Base-by-base conservation (phyloP, 257 asterid species). In the Linaria vulgaris region DNA sequence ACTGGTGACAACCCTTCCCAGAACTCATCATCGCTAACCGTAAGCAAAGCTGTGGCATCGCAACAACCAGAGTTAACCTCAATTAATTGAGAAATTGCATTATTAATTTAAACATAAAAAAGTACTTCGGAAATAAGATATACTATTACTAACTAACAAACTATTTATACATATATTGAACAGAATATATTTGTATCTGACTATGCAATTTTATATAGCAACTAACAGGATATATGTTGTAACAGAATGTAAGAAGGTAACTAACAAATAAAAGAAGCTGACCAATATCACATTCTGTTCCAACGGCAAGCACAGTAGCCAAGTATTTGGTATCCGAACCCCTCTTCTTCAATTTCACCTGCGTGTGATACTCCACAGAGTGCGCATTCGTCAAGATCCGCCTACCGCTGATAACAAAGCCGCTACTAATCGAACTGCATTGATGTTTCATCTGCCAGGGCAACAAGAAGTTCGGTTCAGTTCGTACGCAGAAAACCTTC, bases 361-460 rank as follows among this genome's bases (percentile, higher is more conserved):
- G 98, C 17, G 98, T 91, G 68, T 84, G 73, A 74, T 91, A 96
- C 81, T 91, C 95, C 37, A 91, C 96, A 0, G 98, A 91, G 74
- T 91, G 98, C 17, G 98, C 98, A 83, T 91, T 86, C n/a, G 96
- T 88, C 74, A 91, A 74, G 66, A 91, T 85, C 83, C 98, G 80
- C 78, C 94, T 77, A 59, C 96, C 96, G 53, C 76, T 79, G n/a
- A 88, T 91, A 68, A 91, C 88, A 69, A 88, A 88, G 21, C 98
- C 98, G 34, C 94, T 88, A 58, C 98, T 91, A 31, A 94, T 91
- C 50, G 98, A 91, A 52, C 98, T 88, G 54, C 78, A 88, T 82
- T 91, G 98, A 77, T 95, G 76, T 48, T 91, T 91, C 68, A 95
- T 82, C 87, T 91, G 98, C 98, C 98, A 91, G 13, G 96, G 97